Evolutionary conservation across 108 stramenopile species (phyloP).

Genomic region (Skeletonema marinoi): DNA sequence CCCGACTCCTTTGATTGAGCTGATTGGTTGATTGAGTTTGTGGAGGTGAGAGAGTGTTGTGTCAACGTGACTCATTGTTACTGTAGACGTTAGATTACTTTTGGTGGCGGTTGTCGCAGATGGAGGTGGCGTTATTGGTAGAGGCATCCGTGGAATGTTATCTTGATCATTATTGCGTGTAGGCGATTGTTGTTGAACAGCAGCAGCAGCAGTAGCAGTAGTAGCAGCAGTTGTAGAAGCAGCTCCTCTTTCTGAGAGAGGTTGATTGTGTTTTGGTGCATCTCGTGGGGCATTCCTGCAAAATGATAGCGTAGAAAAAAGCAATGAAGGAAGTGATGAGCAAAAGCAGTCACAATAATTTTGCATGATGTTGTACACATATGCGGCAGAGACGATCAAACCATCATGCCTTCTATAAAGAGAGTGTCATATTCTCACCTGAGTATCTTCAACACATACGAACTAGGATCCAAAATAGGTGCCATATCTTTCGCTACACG

Average conservation of each 20-base stretch:
- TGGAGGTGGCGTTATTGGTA: neutral
- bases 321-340: too few species aligned
- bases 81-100: too few species aligned
- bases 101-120: too few species aligned
- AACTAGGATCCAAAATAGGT: conserved; percentile 24
- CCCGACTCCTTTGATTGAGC: conserved; percentile 23
- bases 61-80: conserved; percentile 19
- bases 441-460: conserved; percentile 24
- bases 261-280: neutral
- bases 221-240: too few species aligned
- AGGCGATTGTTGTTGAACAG: neutral
- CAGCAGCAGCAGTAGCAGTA: too few species aligned
- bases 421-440: neutral
- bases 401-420: neutral
- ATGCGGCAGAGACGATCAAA: neutral
- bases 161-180: neutral
- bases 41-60: conserved; percentile 8
- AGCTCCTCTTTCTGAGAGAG: too few species aligned
- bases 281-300: too few species aligned
- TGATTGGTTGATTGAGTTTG: conserved; percentile 32
- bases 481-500: conserved; percentile 12
- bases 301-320: too few species aligned
- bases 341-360: neutral
- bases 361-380: neutral
- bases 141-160: neutral